Evolutionary conservation across 306 rosid genomes (phyloP).

Genomic region (Vicia sativa): DNA sequence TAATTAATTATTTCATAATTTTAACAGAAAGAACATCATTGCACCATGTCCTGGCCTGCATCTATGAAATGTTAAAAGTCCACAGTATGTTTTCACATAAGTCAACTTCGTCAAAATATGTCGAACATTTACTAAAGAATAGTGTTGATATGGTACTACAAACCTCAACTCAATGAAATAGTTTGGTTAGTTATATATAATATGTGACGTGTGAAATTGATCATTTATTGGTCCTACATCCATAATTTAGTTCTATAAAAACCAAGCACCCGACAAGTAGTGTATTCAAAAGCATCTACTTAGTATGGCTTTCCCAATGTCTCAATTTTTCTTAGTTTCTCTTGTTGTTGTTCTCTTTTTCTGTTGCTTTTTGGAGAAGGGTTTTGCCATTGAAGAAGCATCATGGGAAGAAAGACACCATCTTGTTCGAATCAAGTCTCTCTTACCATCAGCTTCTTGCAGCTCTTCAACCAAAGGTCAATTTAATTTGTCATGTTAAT

Average conservation of each 20-base stretch:
- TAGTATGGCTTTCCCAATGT: slow-evolving; percentile 32
- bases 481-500: slow-evolving; percentile 4
- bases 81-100: neutral
- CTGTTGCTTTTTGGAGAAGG: slow-evolving; percentile 23
- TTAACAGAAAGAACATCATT: neutral
- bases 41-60: neutral
- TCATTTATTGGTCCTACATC: neutral
- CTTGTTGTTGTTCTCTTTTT: neutral
- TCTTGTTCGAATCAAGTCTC: slow-evolving; percentile 49
- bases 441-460: slow-evolving; percentile 63
- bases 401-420: slow-evolving; percentile 16
- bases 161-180: slow-evolving; percentile 4
- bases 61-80: neutral
- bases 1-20: neutral
- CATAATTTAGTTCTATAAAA: slow-evolving; percentile 38
- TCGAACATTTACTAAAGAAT: neutral
- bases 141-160: neutral
- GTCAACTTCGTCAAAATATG: neutral
- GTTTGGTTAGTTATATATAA: neutral
- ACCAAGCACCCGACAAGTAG: slow-evolving; percentile 7
- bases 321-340: slow-evolving; percentile 35
- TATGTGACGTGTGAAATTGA: slow-evolving; percentile 32
- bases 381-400: slow-evolving; percentile 30
- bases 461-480: slow-evolving; percentile 50
- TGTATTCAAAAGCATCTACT: neutral